Percentiles rank a stretch among this genome's conserved stretches.
These are phyloP conservation scores for Trichosporon faecale DNA, from an alignment of 1,284 basidiomycete genomes.

Conservation along the genomic window DNA sequence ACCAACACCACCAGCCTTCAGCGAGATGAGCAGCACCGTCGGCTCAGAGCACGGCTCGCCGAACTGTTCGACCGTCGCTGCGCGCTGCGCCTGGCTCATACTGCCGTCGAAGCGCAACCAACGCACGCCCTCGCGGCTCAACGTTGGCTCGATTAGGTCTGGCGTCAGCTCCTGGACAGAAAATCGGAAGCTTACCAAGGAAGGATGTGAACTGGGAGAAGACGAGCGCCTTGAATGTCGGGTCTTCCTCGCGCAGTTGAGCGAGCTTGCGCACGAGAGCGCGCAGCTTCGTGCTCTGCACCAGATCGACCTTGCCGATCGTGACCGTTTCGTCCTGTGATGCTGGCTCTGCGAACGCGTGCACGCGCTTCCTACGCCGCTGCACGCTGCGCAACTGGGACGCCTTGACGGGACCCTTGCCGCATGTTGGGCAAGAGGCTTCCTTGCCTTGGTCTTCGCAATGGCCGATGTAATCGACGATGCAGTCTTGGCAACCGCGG, in stretches of 20 bases:
- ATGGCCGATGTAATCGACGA: slow-evolving; percentile 48
- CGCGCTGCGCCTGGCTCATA: slow-evolving; percentile 82
- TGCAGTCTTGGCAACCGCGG: slow-evolving; percentile 60
- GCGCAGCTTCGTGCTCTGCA: slow-evolving; percentile 68
- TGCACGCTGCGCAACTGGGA: slow-evolving; percentile 42
- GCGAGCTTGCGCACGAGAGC: slow-evolving; percentile 47
- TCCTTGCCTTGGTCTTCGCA: slow-evolving; percentile 48
- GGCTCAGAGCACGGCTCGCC: slow-evolving; percentile 64
- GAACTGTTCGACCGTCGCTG: slow-evolving; percentile 70
- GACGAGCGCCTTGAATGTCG: slow-evolving; percentile 76
- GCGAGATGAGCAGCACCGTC: slow-evolving; percentile 78
- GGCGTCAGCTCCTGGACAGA: slow-evolving; percentile 3
- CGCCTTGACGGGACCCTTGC: slow-evolving; percentile 41
- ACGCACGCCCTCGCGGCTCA: slow-evolving; percentile 69
- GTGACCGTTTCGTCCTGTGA: slow-evolving; percentile 42
- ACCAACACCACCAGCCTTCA: slow-evolving; percentile 93
- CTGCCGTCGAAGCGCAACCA: slow-evolving; percentile 89
- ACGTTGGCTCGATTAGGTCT: slow-evolving; percentile 71
- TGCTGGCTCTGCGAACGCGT: slow-evolving; percentile 26
- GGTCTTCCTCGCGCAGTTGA: slow-evolving; percentile 56
- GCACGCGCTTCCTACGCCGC: slow-evolving; percentile 49
- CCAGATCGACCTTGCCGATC: slow-evolving; percentile 75
- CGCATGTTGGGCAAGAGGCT: slow-evolving; percentile 48
- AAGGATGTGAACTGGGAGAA: slow-evolving; percentile 76
- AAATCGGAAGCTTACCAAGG: slow-evolving; percentile 50